Conservation (phyloP, 1,139 yeast genomes). For the Blastobotrys capitulatus region DNA sequence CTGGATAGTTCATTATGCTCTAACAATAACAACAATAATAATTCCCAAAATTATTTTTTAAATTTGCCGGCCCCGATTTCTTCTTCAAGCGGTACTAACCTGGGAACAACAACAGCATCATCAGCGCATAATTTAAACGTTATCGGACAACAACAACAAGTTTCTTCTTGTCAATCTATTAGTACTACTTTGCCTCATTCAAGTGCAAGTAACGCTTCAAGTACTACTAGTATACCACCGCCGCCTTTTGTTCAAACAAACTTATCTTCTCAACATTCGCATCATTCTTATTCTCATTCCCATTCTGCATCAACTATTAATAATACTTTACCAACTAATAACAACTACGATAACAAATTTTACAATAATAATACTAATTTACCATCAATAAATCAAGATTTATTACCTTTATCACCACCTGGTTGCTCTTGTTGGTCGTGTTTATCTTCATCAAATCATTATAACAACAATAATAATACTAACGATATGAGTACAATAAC, state of each 20-base stretch:
- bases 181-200: not conserved
- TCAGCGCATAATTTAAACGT: constrained; percentile 37
- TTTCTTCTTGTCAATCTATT: not conserved
- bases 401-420: not conserved
- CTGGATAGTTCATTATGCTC: not conserved
- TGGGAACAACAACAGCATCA: constrained; percentile 36
- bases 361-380: not conserved
- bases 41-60: not conserved
- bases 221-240: not conserved
- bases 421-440: constrained; percentile 8
- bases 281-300: not conserved
- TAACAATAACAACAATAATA: not conserved
- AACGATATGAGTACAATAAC: constrained; percentile 1
- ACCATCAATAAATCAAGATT: not conserved
- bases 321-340: no score
- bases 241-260: no score
- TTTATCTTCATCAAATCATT: not conserved
- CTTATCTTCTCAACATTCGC: no score
- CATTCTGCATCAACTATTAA: no score
- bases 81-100: no score
- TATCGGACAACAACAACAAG: not conserved
- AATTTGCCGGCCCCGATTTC: not conserved
- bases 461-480: not conserved
- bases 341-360: no score
- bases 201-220: no score